Conservation (phyloP, 179 eudicot genomes). For the Spergularia azorica region DNA sequence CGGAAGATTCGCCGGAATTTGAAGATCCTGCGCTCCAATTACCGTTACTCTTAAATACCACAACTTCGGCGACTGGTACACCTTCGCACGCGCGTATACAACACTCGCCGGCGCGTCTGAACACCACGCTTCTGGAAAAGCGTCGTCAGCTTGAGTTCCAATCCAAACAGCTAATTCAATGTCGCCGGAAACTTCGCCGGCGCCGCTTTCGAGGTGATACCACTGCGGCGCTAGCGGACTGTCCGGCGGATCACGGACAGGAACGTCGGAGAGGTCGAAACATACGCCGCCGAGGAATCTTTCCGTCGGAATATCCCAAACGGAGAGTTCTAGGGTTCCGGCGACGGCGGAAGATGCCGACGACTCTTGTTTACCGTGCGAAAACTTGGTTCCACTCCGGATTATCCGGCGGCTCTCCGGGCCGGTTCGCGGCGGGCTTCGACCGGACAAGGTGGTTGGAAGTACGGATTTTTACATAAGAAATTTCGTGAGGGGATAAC, state of each 20-base stretch:
- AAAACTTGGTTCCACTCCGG: slow-evolving; percentile 86
- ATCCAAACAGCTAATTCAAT: slow-evolving; percentile 89
- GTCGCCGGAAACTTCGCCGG: slow-evolving; percentile 61
- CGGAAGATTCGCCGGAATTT: slow-evolving; percentile 74
- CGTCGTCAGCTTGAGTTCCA: slow-evolving; percentile 92
- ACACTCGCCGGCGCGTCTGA: slow-evolving; percentile 74
- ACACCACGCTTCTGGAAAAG: slow-evolving; percentile 84
- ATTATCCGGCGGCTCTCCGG: slow-evolving; percentile 43
- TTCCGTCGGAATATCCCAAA: slow-evolving; percentile 70
- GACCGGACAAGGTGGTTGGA: slow-evolving; percentile 46
- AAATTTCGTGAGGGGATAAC: slow-evolving; percentile 45
- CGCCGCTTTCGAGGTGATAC: slow-evolving; percentile 86
- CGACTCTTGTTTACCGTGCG: slow-evolving; percentile 47
- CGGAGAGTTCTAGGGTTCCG: slow-evolving; percentile 73
- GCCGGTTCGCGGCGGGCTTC: slow-evolving; percentile 47
- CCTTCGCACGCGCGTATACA: slow-evolving; percentile 73
- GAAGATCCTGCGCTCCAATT: slow-evolving; percentile 81
- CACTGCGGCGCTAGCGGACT: slow-evolving; percentile 97
- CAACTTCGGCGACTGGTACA: slow-evolving; percentile 85
- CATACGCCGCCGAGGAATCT: slow-evolving; percentile 87
- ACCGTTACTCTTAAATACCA: slow-evolving; percentile 78
- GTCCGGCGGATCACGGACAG: slow-evolving; percentile 89
- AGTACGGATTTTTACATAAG: slow-evolving; percentile 59
- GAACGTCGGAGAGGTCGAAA: slow-evolving; percentile 93
- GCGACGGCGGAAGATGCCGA: slow-evolving; percentile 33